Evolutionary conservation across 2,329 filamentous ascomycete genomes (phyloP).

Genomic region (Fusarium abutilonis): DNA sequence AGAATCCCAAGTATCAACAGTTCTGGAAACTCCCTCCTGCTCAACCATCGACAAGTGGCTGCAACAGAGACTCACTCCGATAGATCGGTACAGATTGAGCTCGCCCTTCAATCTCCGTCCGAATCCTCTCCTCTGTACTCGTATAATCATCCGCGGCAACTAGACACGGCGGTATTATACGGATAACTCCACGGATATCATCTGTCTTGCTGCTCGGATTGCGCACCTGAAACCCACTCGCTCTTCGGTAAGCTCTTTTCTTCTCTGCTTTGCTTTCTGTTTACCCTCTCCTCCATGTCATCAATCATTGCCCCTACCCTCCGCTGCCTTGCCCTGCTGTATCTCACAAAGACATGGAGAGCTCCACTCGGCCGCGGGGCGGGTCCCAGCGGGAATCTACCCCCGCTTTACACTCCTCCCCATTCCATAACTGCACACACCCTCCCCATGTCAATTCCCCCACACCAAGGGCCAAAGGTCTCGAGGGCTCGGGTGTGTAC

Average conservation of each 20-base stretch:
- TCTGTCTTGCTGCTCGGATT: conserved; percentile 31
- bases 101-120: conserved; percentile 32
- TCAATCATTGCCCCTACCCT: not conserved
- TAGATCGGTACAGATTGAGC: not conserved
- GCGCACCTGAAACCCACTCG: conserved; percentile 23
- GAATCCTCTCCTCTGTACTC: conserved; percentile 11
- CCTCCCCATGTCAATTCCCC: conserved; percentile 20
- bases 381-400: conserved; percentile 39
- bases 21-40: conserved; percentile 20
- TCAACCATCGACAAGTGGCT: conserved; percentile 29
- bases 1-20: conserved; percentile 10
- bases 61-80: not conserved
- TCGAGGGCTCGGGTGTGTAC: conserved; percentile 35
- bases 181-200: conserved; percentile 23
- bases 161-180: conserved; percentile 20
- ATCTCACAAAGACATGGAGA: conserved; percentile 22
- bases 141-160: conserved; percentile 24
- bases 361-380: conserved; percentile 37
- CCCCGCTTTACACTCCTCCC: conserved; percentile 33
- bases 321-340: conserved; percentile 14
- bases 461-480: conserved; percentile 15
- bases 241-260: conserved; percentile 35
- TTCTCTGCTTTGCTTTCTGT: not conserved
- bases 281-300: conserved; percentile 15
- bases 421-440: conserved; percentile 13